Percentiles rank a stretch among this genome's conserved stretches.
phyloP scores from a whole-genome alignment of 2,329 filamentous ascomycete species.

The Purpureocillium takamizusanense region DNA sequence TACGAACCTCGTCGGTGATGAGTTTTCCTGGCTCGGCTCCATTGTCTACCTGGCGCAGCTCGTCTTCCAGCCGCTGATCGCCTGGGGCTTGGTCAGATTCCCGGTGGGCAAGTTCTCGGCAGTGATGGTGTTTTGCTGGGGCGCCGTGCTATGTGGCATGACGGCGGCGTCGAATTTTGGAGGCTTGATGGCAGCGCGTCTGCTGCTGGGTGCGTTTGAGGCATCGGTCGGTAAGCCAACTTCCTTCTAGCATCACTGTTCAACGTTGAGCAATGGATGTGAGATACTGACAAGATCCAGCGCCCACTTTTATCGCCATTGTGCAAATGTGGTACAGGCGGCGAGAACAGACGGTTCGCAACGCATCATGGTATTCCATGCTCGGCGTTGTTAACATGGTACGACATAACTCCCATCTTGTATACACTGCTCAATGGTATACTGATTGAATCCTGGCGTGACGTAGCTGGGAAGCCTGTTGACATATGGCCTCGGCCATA shows the following conservation, averaged over 20 bases:
- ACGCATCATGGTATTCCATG: slow-evolving; percentile 21
- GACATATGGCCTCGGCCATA: no score
- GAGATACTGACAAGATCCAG: slow-evolving; percentile 4
- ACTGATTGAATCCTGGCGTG: no score
- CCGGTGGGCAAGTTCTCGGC: slow-evolving; percentile 46
- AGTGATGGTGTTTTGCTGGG: slow-evolving; percentile 43
- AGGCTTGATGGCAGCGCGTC: slow-evolving; percentile 33
- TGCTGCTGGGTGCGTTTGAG: slow-evolving; percentile 37
- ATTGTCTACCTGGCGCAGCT: slow-evolving; percentile 43
- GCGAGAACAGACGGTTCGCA: slow-evolving; percentile 21
- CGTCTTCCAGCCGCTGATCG: slow-evolving; percentile 41
- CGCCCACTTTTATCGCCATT: slow-evolving; percentile 20
- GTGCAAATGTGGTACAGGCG: slow-evolving; percentile 26
- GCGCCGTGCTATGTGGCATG: slow-evolving; percentile 41
- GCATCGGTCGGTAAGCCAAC: slow-evolving; percentile 30
- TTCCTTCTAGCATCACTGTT: no score
- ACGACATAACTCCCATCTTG: neutral
- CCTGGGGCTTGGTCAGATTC: slow-evolving; percentile 43
- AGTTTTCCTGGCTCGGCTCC: slow-evolving; percentile 53
- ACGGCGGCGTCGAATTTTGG: slow-evolving; percentile 38
- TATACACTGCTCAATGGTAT: no score
- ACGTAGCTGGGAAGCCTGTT: no score
- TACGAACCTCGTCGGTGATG: slow-evolving; percentile 43
- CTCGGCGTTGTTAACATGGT: slow-evolving; percentile 21
- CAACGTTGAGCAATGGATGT: no score